phyloP scores from a whole-genome alignment of 1,139 yeast species.

The Candida sp. region DNA sequence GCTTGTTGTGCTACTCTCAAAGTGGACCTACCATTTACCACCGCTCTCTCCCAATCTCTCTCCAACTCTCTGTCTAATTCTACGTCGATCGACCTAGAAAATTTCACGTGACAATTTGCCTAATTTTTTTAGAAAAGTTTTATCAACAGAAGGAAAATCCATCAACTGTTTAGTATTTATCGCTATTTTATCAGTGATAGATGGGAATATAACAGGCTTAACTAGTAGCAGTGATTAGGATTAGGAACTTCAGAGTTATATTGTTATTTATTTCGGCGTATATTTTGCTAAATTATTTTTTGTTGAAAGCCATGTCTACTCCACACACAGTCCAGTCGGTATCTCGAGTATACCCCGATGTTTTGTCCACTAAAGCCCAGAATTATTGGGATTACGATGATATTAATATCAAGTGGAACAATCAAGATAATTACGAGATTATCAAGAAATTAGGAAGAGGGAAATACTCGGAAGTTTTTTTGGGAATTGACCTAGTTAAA shows the following conservation, averaged over 20 bases:
- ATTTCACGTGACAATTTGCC: background rate
- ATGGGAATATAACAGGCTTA: background rate
- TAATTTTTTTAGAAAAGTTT: background rate
- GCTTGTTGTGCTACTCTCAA: background rate
- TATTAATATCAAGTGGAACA: conserved; percentile 42
- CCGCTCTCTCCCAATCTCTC: too few relatives aligned
- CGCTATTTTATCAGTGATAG: background rate
- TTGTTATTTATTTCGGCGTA: conserved; percentile 1
- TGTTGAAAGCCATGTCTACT: background rate
- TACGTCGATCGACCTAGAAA: background rate
- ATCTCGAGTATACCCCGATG: conserved; percentile 43
- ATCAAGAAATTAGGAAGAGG: conserved; percentile 47
- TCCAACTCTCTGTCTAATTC: background rate
- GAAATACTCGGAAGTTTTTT: conserved; percentile 46
- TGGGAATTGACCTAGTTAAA: conserved; percentile 31
- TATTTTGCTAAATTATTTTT: background rate
- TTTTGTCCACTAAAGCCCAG: conserved; percentile 39
- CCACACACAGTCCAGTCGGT: conserved; percentile 23
- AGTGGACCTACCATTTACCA: background rate
- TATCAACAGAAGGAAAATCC: too few relatives aligned
- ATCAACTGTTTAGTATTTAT: too few relatives aligned
- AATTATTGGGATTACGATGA: conserved; percentile 50
- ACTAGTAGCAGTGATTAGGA: background rate
- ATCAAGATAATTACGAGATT: conserved; percentile 46
- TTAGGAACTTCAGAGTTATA: background rate